A percentile compares a stretch with the other conserved stretches of the same genome.
These are phyloP conservation scores for Cyanodermella asteris DNA, from an alignment of 2,329 filamentous ascomycete genomes.

Conservation along the genomic window DNA sequence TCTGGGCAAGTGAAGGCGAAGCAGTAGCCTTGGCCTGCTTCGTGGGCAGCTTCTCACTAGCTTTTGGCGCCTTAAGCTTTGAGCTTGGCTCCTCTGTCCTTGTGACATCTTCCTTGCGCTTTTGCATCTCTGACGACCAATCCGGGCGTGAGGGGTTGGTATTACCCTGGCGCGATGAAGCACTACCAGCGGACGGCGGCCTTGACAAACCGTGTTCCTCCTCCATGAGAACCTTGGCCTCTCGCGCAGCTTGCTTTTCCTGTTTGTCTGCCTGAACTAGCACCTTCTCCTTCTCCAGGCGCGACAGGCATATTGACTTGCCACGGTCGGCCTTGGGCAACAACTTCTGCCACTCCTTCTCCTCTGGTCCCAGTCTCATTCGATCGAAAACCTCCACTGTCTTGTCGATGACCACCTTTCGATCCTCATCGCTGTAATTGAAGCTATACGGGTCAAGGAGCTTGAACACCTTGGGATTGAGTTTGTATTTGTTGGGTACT, in stretches of 20 bases:
- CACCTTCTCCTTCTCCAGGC: too few relatives aligned
- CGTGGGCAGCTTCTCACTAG: slow-evolving; percentile 25
- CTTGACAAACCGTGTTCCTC: too few relatives aligned
- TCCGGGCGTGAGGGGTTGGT: too few relatives aligned
- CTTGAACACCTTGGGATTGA: slow-evolving; percentile 36
- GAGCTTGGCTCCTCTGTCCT: too few relatives aligned
- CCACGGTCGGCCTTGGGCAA: slow-evolving; percentile 37
- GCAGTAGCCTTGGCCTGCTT: too few relatives aligned
- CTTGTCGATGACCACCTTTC: slow-evolving; percentile 37
- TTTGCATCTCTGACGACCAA: too few relatives aligned
- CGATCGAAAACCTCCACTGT: slow-evolving; percentile 42
- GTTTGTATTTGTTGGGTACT: slow-evolving; percentile 27
- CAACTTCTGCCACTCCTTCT: slow-evolving; percentile 40
- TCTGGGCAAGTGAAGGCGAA: too few relatives aligned
- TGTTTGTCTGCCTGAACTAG: too few relatives aligned
- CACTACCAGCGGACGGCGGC: too few relatives aligned
- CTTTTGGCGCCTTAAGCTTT: slow-evolving; percentile 11
- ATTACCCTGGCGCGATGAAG: too few relatives aligned
- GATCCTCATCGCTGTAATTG: slow-evolving; percentile 32
- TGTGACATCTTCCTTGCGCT: slow-evolving; percentile 20
- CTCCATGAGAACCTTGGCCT: too few relatives aligned
- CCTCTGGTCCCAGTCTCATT: slow-evolving; percentile 34
- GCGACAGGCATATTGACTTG: slow-evolving; percentile 38
- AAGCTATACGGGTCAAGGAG: slow-evolving; percentile 42
- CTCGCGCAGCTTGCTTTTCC: too few relatives aligned